These are phyloP conservation scores for Penicillium thymicola DNA, from an alignment of 2,329 filamentous ascomycete species.

Conservation along the genomic window DNA sequence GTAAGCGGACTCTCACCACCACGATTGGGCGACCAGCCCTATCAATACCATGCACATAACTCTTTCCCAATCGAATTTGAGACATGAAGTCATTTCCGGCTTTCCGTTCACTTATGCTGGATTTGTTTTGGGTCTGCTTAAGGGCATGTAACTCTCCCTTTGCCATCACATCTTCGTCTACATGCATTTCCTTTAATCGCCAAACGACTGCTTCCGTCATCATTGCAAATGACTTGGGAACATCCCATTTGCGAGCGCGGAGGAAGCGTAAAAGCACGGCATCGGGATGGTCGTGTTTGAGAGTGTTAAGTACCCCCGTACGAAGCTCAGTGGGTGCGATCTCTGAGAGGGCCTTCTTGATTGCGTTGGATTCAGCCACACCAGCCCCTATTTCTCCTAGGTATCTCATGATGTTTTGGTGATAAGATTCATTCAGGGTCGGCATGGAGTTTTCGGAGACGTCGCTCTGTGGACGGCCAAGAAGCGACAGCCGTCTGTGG, in stretches of 20 bases:
- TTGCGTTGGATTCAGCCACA: conserved; percentile 64
- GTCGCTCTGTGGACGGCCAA: conserved; percentile 34
- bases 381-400: conserved; percentile 22
- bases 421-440: conserved; percentile 45
- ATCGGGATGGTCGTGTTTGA: conserved; percentile 92
- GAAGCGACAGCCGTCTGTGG: conserved; percentile 39
- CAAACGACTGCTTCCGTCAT: conserved; percentile 86
- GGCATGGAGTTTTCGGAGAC: conserved; percentile 70
- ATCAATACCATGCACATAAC: conserved; percentile 81
- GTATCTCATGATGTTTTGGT: conserved; percentile 20
- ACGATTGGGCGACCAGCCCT: conserved; percentile 80
- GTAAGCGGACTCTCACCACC: conserved; percentile 73
- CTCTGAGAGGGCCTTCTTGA: conserved; percentile 71
- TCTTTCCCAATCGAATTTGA: conserved; percentile 85
- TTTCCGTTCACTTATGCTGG: conserved; percentile 60
- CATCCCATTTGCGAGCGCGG: conserved; percentile 85
- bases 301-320: conserved; percentile 78
- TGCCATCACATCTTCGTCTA: conserved; percentile 79
- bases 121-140: conserved; percentile 52
- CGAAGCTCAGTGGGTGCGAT: conserved; percentile 73
- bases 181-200: conserved; percentile 74
- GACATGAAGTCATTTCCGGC: conserved; percentile 71
- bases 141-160: conserved; percentile 67
- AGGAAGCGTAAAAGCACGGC: conserved; percentile 75
- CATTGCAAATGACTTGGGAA: conserved; percentile 87